Evolutionary conservation across 176 grass and related monocot species (phyloP), one percentile per base, ranked within the genome.

Genomic region (Chrysopogon serrulatus): DNA sequence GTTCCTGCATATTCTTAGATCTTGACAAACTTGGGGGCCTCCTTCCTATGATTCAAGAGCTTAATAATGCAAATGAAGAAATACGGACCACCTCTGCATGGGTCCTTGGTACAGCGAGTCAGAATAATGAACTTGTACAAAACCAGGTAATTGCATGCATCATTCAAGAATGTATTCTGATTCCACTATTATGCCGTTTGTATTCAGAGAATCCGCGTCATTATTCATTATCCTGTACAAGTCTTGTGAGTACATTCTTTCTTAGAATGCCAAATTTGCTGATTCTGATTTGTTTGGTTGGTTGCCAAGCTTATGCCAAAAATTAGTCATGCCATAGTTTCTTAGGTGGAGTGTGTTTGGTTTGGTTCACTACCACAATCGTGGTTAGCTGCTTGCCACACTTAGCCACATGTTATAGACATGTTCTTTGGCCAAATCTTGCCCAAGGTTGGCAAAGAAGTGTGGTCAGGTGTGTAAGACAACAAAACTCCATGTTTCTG

Each of bases 1-100:
- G 10, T 71, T 87, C 36, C 23, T 90, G 23, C 51, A 28, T 54
- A 66, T 79, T 48, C 36, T 74, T 86, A 98, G 96, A 98, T 69
- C 91, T 92, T 78, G 89, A 96, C 87, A 98, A 98, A 81, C 84
- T 94, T 69, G 93, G 93, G 31, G 91, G 89, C 63, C 90, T 98
- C 77, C 77, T 82, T 80, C 54, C 89, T 30, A 57, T 98, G n/a
- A 94, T 98, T 80, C 74, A 68, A 84, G 91, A 96, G 72, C 89
- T 98, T 74, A 86, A 81, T 47, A 86, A 94, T 74, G 77, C 80
- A 60, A 83, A 94, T 82, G 80, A 87, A 86, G 85, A 89, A 59
- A 96, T 96, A 81, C 74, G 91, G 32, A 94, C 65, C 40, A 85
- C 80, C 34, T 88, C 91, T 78, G 87, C 91, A 10, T 99, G 93